Evolutionary conservation across 768 basidiomycete species (phyloP).

Genomic region (Suillus subluteus): DNA sequence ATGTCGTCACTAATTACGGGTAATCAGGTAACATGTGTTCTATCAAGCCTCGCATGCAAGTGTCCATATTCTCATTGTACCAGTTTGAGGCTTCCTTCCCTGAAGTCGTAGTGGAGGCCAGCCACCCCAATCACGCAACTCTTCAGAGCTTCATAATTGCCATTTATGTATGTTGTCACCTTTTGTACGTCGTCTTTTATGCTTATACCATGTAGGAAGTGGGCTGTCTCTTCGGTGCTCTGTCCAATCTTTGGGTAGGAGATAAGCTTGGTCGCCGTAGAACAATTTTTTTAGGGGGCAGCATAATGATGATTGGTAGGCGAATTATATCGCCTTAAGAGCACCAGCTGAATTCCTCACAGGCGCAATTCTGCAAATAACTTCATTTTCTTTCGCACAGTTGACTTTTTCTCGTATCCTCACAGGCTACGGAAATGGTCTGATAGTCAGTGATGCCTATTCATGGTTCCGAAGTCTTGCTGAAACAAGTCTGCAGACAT

Average conservation of each 20-base stretch:
- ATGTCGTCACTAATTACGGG: conserved; percentile 46
- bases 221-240: conserved; percentile 47
- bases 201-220: conserved; percentile 38
- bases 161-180: conserved; percentile 35
- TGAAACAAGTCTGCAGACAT: conserved; percentile 34
- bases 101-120: conserved; percentile 33
- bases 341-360: not conserved
- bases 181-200: not conserved
- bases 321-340: not conserved
- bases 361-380: conserved; percentile 40
- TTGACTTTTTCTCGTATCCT: conserved; percentile 45
- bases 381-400: conserved; percentile 42
- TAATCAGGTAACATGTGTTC: conserved; percentile 22
- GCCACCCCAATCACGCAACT: conserved; percentile 35
- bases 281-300: conserved; percentile 42
- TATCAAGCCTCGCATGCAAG: not conserved
- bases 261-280: conserved; percentile 44
- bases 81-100: conserved; percentile 45
- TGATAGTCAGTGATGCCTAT: conserved; percentile 30
- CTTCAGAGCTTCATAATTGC: conserved; percentile 43
- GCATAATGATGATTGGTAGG: conserved; percentile 44
- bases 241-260: conserved; percentile 44
- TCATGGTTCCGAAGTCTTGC: not conserved
- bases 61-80: not conserved
- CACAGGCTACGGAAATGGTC: conserved; percentile 46